phyloP scores from a whole-genome alignment of 140 eudicot species.

The Ambrosia hybrid region DNA sequence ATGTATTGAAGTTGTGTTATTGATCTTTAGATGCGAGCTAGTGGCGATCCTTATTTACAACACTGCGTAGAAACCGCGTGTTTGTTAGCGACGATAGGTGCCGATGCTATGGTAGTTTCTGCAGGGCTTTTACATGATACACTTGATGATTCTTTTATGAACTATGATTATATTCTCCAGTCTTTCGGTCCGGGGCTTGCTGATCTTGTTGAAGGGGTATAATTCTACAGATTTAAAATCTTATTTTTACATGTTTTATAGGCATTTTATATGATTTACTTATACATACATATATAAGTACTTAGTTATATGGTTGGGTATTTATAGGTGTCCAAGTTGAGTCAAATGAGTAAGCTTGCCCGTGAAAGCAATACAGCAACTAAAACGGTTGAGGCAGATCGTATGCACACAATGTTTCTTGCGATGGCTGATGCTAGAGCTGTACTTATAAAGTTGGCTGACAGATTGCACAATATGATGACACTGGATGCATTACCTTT shows the following conservation, averaged over 20 bases:
- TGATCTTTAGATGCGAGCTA: slow-evolving; percentile 66
- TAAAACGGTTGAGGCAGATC: slow-evolving; percentile 83
- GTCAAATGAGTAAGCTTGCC: slow-evolving; percentile 96
- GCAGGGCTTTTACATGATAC: slow-evolving; percentile 97
- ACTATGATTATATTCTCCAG: slow-evolving; percentile 49
- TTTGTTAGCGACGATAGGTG: slow-evolving; percentile 79
- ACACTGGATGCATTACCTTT: slow-evolving; percentile 78
- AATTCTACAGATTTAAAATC: neutral
- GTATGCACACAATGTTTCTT: slow-evolving; percentile 67
- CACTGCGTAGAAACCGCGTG: slow-evolving; percentile 90
- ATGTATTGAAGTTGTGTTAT: slow-evolving; percentile 5
- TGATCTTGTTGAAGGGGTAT: slow-evolving; percentile 85
- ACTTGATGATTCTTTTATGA: slow-evolving; percentile 75
- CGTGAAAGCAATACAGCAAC: slow-evolving; percentile 89
- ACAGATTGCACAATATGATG: slow-evolving; percentile 90
- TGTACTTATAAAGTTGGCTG: slow-evolving; percentile 85
- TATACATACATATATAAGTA: neutral
- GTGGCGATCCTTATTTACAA: slow-evolving; percentile 92
- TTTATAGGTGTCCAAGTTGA: slow-evolving; percentile 77
- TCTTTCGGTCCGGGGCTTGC: slow-evolving; percentile 78
- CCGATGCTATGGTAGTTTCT: slow-evolving; percentile 85
- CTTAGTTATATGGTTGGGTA: slow-evolving; percentile 7
- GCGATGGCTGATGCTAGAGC: slow-evolving; percentile 98
- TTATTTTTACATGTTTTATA: neutral
- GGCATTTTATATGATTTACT: neutral